These are phyloP conservation scores for Euphorbia peplus DNA, from an alignment of 345 rosid species.

Conservation along the genomic window DNA sequence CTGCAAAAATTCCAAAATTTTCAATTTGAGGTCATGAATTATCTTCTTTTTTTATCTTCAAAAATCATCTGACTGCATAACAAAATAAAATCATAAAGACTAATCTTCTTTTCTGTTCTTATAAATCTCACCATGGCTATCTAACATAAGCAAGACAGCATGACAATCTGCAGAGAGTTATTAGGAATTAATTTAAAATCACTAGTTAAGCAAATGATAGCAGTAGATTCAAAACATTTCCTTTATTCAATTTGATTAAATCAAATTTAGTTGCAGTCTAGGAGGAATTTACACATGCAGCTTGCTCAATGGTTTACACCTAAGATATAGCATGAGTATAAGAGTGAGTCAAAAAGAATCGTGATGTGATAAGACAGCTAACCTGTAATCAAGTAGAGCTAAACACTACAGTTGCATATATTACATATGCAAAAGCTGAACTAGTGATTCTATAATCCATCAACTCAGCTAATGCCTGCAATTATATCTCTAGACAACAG, in stretches of 20 bases:
- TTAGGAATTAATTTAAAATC: background rate
- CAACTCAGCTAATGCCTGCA: background rate
- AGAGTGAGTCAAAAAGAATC: background rate
- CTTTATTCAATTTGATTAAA: background rate
- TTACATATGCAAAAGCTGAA: background rate
- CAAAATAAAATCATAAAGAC: background rate
- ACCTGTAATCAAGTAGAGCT: background rate
- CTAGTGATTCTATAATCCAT: background rate
- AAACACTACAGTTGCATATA: background rate
- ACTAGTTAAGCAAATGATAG: background rate
- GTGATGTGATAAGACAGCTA: background rate
- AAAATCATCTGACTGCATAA: background rate
- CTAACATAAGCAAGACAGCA: background rate
- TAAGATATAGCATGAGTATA: background rate
- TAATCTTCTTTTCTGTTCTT: background rate
- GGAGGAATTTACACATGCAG: background rate
- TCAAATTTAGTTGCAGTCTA: background rate
- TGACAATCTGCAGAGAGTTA: background rate
- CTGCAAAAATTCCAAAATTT: constrained; percentile 40
- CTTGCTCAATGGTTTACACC: background rate
- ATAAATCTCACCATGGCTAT: background rate
- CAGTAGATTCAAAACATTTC: background rate
- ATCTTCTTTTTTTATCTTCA: too few species aligned
- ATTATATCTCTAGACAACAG: background rate
- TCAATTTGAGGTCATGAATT: background rate